Percentiles rank a stretch among this genome's conserved stretches.
Conservation (phyloP, 805 yeast species). For the Ogataea polymorpha region DNA sequence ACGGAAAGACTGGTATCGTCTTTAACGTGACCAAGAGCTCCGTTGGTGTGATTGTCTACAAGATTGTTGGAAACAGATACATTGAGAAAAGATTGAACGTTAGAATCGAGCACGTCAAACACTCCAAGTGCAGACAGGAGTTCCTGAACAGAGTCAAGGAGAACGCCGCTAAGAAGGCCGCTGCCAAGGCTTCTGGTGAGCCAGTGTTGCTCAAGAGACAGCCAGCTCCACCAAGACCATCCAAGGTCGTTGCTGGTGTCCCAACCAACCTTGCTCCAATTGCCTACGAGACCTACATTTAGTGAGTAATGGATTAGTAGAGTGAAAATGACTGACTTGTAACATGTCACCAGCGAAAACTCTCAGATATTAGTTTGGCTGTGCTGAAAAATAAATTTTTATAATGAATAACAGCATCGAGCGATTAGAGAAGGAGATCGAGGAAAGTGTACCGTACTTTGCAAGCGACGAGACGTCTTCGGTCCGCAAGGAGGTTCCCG, state of each 20-base stretch:
- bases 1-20: slow-evolving; percentile 99
- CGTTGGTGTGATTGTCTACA: slow-evolving; percentile 97
- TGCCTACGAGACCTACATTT: slow-evolving; percentile 99
- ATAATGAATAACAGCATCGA: slow-evolving; percentile 11
- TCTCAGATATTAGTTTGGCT: slow-evolving; percentile 1
- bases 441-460: slow-evolving; percentile 56
- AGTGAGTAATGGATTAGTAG: slow-evolving; percentile 28
- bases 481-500: slow-evolving; percentile 36
- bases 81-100: slow-evolving; percentile 97
- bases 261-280: slow-evolving; percentile 99
- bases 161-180: slow-evolving; percentile 90
- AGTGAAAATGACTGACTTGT: not conserved
- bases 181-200: slow-evolving; percentile 93
- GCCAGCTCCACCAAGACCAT: slow-evolving; percentile 96
- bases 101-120: slow-evolving; percentile 98
- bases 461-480: slow-evolving; percentile 74
- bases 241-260: slow-evolving; percentile 78
- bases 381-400: slow-evolving; percentile 5
- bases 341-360: not conserved
- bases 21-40: slow-evolving; percentile 98
- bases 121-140: slow-evolving; percentile 99
- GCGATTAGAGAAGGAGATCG: slow-evolving; percentile 43
- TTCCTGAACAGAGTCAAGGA: slow-evolving; percentile 97
- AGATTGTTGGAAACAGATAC: slow-evolving; percentile 99
- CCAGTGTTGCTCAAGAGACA: slow-evolving; percentile 93